phyloP scores from a whole-genome alignment of 148 eudicot genomes.

The Silene uniflora region DNA sequence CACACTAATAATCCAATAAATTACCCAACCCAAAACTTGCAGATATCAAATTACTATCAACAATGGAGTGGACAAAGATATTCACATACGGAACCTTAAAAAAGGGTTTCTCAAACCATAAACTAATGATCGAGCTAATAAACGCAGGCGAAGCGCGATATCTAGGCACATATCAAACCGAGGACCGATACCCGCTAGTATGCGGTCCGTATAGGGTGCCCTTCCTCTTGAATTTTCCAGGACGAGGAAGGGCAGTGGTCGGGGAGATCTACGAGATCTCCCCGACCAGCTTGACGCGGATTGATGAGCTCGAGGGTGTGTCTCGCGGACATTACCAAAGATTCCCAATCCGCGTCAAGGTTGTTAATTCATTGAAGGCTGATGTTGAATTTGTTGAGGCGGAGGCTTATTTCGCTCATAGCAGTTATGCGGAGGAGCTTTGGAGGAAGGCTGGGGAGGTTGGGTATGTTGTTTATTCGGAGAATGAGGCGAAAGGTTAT shows the following conservation, averaged over 20 bases:
- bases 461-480: conserved; percentile 30
- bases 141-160: conserved; percentile 41
- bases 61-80: conserved; percentile 19
- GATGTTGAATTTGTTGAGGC: conserved; percentile 2
- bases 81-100: conserved; percentile 73
- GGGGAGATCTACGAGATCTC: conserved; percentile 66
- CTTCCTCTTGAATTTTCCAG: conserved; percentile 56
- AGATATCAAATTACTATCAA: too few species aligned
- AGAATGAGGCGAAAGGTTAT: conserved; percentile 36
- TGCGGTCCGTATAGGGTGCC: conserved; percentile 63
- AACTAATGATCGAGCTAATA: conserved; percentile 42
- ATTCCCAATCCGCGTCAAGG: conserved; percentile 26
- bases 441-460: conserved; percentile 45
- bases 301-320: conserved; percentile 60
- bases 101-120: conserved; percentile 57
- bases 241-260: conserved; percentile 36
- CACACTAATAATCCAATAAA: too few species aligned
- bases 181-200: conserved; percentile 36
- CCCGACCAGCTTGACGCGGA: conserved; percentile 25
- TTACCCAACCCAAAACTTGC: too few species aligned
- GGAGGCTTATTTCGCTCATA: conserved; percentile 56
- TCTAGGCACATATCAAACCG: conserved; percentile 34
- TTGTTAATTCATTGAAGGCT: not conserved
- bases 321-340: conserved; percentile 49
- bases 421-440: conserved; percentile 46